Percentiles rank a stretch among this genome's conserved stretches.
Conservation (phyloP, 2,329 filamentous ascomycete species). For the Fusarium nurragi region DNA sequence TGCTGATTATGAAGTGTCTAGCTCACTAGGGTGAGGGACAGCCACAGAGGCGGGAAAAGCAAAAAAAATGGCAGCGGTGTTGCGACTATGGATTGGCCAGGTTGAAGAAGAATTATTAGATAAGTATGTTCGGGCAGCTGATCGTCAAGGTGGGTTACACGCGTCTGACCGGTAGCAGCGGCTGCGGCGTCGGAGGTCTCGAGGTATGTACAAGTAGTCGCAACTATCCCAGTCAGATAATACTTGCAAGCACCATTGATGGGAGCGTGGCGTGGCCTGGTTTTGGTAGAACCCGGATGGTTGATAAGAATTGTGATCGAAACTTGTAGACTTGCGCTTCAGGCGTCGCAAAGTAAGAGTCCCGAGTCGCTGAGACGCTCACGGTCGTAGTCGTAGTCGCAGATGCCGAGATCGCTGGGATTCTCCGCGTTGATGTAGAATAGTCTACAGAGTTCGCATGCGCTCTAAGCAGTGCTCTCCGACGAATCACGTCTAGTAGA, state of each 20-base stretch:
- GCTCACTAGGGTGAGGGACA: constrained; percentile 28
- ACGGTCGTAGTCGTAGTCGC: background rate
- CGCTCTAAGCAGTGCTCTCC: background rate
- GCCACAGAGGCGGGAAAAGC: constrained; percentile 16
- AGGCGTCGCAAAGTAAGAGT: background rate
- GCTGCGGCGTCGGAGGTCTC: constrained; percentile 28
- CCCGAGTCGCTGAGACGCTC: background rate
- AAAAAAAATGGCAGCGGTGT: constrained; percentile 8
- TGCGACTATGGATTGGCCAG: constrained; percentile 12
- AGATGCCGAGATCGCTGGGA: constrained; percentile 2
- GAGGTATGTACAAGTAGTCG: constrained; percentile 19
- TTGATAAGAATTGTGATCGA: constrained; percentile 2
- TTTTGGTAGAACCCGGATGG: constrained; percentile 16
- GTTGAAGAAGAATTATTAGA: constrained; percentile 8
- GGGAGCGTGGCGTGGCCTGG: constrained; percentile 17
- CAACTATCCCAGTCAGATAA: constrained; percentile 28
- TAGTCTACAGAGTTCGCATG: constrained; percentile 13
- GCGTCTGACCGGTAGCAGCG: constrained; percentile 32
- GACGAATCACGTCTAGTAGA: constrained; percentile 19
- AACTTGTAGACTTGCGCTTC: background rate
- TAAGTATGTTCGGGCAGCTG: constrained; percentile 9
- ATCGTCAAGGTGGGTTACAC: constrained; percentile 28
- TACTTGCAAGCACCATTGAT: constrained; percentile 25
- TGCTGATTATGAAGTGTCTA: constrained; percentile 19
- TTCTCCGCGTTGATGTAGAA: constrained; percentile 9